Evolutionary conservation across 2,329 filamentous ascomycete species (phyloP).

Genomic region (Biscogniauxia mediterranea): DNA sequence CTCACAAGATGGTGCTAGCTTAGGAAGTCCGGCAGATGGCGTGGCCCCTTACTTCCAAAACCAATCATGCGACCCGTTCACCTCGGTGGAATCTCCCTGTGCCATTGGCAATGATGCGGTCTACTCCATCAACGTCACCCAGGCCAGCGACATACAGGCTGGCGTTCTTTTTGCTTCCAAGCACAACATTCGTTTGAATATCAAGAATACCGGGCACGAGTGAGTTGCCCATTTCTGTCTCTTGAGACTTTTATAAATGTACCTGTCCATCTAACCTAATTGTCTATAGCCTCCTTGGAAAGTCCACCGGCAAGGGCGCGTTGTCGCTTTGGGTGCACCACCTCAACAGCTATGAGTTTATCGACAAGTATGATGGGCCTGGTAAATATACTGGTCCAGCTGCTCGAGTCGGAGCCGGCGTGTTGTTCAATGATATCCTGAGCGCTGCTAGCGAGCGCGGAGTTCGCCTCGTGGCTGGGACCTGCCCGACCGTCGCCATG

Average conservation of each 20-base stretch:
- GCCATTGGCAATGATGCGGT: slow-evolving; percentile 5
- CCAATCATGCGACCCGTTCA: slow-evolving; percentile 6
- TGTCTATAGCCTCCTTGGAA: slow-evolving; percentile 37
- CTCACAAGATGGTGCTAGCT: not conserved
- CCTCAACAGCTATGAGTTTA: slow-evolving; percentile 38
- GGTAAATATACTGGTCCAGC: slow-evolving; percentile 42
- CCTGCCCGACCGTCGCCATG: slow-evolving; percentile 48
- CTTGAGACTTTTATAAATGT: too few species aligned
- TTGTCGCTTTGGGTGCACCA: slow-evolving; percentile 47
- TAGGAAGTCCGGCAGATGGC: not conserved
- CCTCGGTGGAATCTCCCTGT: not conserved
- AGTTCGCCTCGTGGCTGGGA: slow-evolving; percentile 45
- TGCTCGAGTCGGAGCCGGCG: slow-evolving; percentile 47
- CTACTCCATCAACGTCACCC: slow-evolving; percentile 28
- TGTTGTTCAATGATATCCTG: slow-evolving; percentile 42
- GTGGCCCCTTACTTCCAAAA: slow-evolving; percentile 1
- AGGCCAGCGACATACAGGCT: slow-evolving; percentile 14
- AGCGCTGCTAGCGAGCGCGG: slow-evolving; percentile 35
- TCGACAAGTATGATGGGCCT: not conserved
- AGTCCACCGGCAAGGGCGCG: slow-evolving; percentile 49
- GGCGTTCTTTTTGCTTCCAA: slow-evolving; percentile 35
- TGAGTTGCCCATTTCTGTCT: slow-evolving; percentile 1
- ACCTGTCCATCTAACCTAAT: not conserved
- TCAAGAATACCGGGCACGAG: slow-evolving; percentile 51
- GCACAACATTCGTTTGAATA: slow-evolving; percentile 43